Evolutionary conservation across 148 eudicot genomes (phyloP).

Genomic region (Salicornia ramosissima): DNA sequence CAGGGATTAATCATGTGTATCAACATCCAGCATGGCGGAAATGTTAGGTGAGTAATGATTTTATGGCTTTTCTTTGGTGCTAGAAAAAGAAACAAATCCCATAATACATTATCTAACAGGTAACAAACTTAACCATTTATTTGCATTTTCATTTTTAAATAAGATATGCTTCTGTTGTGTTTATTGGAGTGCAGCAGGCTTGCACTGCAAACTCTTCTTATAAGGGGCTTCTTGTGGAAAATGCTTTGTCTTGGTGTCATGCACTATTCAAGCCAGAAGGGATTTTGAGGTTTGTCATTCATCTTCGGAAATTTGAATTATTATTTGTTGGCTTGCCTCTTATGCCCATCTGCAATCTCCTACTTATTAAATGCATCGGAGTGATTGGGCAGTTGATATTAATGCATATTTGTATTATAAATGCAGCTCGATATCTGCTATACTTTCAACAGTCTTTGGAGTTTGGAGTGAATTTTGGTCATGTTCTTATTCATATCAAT

Average conservation of each 20-base stretch:
- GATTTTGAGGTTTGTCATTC: slow-evolving; percentile 67
- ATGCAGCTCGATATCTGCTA: slow-evolving; percentile 82
- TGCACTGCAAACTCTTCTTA: slow-evolving; percentile 71
- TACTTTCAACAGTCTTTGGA: slow-evolving; percentile 68
- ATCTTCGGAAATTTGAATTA: too few species aligned
- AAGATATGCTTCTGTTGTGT: slow-evolving; percentile 8
- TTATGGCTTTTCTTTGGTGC: neutral
- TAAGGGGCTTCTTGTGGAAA: slow-evolving; percentile 61
- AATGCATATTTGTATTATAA: neutral
- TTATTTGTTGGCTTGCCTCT: neutral
- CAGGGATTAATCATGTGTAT: slow-evolving; percentile 81
- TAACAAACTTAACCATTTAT: neutral
- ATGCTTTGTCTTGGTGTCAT: slow-evolving; percentile 89
- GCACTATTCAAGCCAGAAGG: slow-evolving; percentile 98
- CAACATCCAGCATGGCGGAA: slow-evolving; percentile 84
- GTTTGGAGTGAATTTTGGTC: slow-evolving; percentile 85
- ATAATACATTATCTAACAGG: neutral
- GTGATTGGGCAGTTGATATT: neutral
- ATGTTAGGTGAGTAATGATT: slow-evolving; percentile 48
- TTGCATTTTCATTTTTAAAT: neutral
- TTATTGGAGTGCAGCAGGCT: slow-evolving; percentile 45
- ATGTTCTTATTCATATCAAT: slow-evolving; percentile 77
- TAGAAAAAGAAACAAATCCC: neutral
- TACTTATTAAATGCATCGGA: neutral
- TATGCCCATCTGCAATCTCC: neutral